A percentile compares a stretch with the other conserved stretches of the same genome.
phyloP scores from a whole-genome alignment of 2,329 filamentous ascomycete genomes.

The Periconia sp. region DNA sequence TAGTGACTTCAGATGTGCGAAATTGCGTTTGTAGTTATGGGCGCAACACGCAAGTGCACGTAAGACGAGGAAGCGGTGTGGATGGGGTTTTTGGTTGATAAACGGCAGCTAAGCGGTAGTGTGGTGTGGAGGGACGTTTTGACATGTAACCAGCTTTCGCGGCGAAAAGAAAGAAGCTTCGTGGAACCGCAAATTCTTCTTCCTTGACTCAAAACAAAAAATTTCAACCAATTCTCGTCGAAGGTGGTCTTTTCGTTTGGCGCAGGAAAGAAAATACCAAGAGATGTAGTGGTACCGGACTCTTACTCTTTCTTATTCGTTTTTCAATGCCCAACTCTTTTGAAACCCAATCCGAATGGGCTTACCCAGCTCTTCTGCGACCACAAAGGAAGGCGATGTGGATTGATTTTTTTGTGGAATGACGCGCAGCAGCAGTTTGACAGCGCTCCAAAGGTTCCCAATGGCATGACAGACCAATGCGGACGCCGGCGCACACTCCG shows the following conservation, averaged over 20 bases:
- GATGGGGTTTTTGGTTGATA: background rate
- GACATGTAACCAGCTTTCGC: background rate
- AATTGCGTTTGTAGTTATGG: background rate
- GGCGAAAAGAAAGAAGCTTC: slow-evolving; percentile 3
- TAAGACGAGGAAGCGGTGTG: background rate
- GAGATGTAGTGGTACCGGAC: background rate
- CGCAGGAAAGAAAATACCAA: background rate
- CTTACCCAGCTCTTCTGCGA: background rate
- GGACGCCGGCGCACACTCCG: background rate
- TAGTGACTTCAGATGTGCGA: background rate
- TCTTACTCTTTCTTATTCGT: background rate
- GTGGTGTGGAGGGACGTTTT: background rate
- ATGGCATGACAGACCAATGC: background rate
- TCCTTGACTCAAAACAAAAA: background rate
- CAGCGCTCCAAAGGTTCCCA: background rate
- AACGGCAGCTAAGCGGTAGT: background rate
- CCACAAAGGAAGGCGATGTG: background rate
- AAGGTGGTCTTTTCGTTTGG: background rate
- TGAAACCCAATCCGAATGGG: background rate
- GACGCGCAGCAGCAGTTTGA: background rate
- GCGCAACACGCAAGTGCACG: background rate
- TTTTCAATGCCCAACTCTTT: background rate
- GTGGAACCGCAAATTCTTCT: background rate
- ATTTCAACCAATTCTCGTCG: background rate
- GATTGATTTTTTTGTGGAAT: background rate